Conservation (phyloP, 2,329 filamentous ascomycete genomes). For the Fusarium odoratissimum region DNA sequence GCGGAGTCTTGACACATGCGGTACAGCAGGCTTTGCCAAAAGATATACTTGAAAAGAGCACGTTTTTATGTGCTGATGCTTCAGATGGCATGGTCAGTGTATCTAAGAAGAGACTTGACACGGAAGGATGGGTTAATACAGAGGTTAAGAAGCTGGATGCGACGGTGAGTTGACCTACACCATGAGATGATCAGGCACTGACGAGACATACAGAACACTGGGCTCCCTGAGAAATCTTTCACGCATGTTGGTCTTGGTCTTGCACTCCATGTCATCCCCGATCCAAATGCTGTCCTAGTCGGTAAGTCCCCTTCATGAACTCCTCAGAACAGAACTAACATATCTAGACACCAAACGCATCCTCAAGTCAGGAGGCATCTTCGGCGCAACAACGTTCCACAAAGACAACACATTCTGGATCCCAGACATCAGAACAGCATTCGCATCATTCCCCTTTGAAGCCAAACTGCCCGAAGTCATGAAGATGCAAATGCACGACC, state of each 20-base stretch:
- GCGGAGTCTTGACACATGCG: conserved; percentile 60
- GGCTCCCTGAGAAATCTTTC: conserved; percentile 53
- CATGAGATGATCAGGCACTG: background rate
- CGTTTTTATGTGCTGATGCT: conserved; percentile 62
- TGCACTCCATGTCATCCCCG: conserved; percentile 59
- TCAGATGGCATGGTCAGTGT: conserved; percentile 56
- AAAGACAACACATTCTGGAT: conserved; percentile 52
- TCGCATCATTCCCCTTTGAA: conserved; percentile 55
- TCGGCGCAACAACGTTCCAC: conserved; percentile 54
- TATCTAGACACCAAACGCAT: conserved; percentile 51
- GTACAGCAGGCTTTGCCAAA: conserved; percentile 55
- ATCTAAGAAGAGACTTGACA: conserved; percentile 52
- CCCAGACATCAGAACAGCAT: conserved; percentile 53
- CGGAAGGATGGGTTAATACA: conserved; percentile 59
- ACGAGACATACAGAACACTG: conserved; percentile 51
- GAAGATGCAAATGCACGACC: conserved; percentile 54
- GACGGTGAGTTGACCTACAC: conserved; percentile 50
- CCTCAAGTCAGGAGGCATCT: conserved; percentile 53
- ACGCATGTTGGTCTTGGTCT: conserved; percentile 61
- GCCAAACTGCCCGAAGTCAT: conserved; percentile 51
- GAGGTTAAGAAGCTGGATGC: conserved; percentile 59
- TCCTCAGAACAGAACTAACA: background rate
- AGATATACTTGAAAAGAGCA: conserved; percentile 55
- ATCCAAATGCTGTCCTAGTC: conserved; percentile 50
- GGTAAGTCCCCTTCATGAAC: conserved; percentile 33